Evolutionary conservation across 495 filamentous ascomycete species (phyloP).

Genomic region (Durotheca rogersii): DNA sequence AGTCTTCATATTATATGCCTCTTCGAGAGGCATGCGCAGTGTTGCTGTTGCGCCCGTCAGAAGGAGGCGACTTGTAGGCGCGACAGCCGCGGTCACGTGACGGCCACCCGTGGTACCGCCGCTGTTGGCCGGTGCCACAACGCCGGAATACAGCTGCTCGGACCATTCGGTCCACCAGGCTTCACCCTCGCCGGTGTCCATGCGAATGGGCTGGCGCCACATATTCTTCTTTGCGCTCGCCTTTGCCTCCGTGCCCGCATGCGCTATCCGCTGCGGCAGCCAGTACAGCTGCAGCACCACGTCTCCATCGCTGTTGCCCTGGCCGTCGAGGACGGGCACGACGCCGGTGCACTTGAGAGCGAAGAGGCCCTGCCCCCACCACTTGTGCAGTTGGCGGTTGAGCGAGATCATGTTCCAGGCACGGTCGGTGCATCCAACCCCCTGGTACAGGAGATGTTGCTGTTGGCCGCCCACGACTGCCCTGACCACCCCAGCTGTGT

Average conservation of each 20-base stretch:
- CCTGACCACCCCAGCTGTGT: not conserved
- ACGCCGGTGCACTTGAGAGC: not conserved
- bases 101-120: no score
- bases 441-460: not conserved
- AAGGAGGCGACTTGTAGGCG: not conserved
- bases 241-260: not conserved
- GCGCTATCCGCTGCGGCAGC: not conserved
- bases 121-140: not conserved
- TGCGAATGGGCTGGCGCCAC: not conserved
- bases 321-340: no score
- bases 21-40: not conserved
- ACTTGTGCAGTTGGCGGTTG: not conserved
- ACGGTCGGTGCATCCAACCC: not conserved
- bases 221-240: not conserved
- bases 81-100: no score
- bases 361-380: not conserved
- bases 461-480: not conserved
- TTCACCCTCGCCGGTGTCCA: not conserved
- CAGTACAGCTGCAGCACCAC: not conserved
- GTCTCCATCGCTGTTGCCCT: not conserved
- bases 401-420: not conserved
- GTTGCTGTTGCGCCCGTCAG: not conserved
- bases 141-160: not conserved
- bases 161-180: not conserved
- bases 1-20: not conserved